Evolutionary conservation across 2,329 filamentous ascomycete genomes (phyloP), one percentile per base, ranked within the genome.

Genomic region (Paraphoma chrysanthemicola): DNA sequence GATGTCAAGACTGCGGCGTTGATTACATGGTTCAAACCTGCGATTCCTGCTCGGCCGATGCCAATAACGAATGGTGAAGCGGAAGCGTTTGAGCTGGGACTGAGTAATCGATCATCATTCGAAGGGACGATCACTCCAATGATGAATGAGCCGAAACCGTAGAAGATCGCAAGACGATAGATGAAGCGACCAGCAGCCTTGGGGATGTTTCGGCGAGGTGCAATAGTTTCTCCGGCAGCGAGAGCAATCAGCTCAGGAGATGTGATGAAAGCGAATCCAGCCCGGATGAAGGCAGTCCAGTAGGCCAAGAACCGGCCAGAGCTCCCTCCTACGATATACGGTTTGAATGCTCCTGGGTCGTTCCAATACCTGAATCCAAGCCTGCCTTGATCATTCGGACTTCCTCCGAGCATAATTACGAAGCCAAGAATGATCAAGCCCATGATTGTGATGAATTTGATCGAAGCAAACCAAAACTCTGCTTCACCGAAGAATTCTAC

Each of bases 1-100:
- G 88, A 90, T 0, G 88, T 90, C 57, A 93, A 81, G 60, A 93
- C 86, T 10, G 92, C 82, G 30, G 89, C 90, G 70, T 94, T 94
- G 74, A 93, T 88, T 44, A 93, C 84, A 2, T 86, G 87, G 0
- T 90, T 88, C 6, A 93, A 82, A 6, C 83, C 88, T 6, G 78
- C 80, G 55, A 93, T 88, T 0, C 89, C 88, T 1, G 90, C 90
- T 30, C 86, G 82, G 1, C 83, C 80, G 16, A 89, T 88, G 16
- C 90, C 90, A 60, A 92, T 90, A 53, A 93, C 90, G 48, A 76
- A 76, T 3, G 73, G 72, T 6, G 72, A 75, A 8, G 71, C 70
- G 2, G 71, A 68, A 17, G 73, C 73, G 51, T 74, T 73, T n/a
- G 70, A 72, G 41, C 49, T 59, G 0, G 64, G 62, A 44, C 64